phyloP scores from a whole-genome alignment of 2,329 filamentous ascomycete genomes.

The Monosporascus sp. region DNA sequence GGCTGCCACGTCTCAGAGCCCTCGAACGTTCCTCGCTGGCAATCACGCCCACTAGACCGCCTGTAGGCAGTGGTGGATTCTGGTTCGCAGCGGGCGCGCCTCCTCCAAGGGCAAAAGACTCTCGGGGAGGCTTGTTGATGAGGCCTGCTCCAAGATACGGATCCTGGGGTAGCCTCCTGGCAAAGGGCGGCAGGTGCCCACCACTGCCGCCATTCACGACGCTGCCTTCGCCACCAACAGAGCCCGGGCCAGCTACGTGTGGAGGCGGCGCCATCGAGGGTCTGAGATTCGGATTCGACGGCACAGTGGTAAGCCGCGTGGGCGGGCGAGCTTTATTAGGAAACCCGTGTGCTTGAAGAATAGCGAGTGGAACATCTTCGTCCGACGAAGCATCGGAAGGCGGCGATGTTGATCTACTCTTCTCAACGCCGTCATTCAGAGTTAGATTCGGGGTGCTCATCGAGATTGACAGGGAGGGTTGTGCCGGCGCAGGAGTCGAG shows the following conservation, averaged over 20 bases:
- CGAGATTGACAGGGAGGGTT: slow-evolving; percentile 51
- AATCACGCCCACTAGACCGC: slow-evolving; percentile 83
- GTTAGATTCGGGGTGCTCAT: slow-evolving; percentile 59
- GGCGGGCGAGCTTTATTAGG: slow-evolving; percentile 73
- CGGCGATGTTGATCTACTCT: slow-evolving; percentile 30
- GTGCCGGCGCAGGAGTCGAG: slow-evolving; percentile 38
- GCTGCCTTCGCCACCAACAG: slow-evolving; percentile 47
- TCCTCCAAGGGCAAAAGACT: slow-evolving; percentile 66
- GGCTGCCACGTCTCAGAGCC: slow-evolving; percentile 73
- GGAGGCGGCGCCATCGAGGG: slow-evolving; percentile 42
- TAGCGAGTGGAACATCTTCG: slow-evolving; percentile 81
- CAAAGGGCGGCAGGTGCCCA: slow-evolving; percentile 70
- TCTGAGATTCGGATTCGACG: slow-evolving; percentile 68
- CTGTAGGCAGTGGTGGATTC: slow-evolving; percentile 51
- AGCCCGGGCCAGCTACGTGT: slow-evolving; percentile 48
- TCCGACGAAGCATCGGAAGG: slow-evolving; percentile 61
- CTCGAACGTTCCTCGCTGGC: slow-evolving; percentile 75
- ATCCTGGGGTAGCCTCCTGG: slow-evolving; percentile 74
- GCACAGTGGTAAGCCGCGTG: slow-evolving; percentile 56
- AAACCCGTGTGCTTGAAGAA: slow-evolving; percentile 84
- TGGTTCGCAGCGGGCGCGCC: slow-evolving; percentile 38
- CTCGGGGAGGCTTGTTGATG: slow-evolving; percentile 65
- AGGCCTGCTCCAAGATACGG: slow-evolving; percentile 78
- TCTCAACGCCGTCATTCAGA: slow-evolving; percentile 24
- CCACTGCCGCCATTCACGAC: slow-evolving; percentile 26